A percentile compares a stretch with the other conserved stretches of the same genome.
These are phyloP conservation scores for Dothideomycetes sp. DNA, from an alignment of 2,329 filamentous ascomycete species.

Conservation along the genomic window DNA sequence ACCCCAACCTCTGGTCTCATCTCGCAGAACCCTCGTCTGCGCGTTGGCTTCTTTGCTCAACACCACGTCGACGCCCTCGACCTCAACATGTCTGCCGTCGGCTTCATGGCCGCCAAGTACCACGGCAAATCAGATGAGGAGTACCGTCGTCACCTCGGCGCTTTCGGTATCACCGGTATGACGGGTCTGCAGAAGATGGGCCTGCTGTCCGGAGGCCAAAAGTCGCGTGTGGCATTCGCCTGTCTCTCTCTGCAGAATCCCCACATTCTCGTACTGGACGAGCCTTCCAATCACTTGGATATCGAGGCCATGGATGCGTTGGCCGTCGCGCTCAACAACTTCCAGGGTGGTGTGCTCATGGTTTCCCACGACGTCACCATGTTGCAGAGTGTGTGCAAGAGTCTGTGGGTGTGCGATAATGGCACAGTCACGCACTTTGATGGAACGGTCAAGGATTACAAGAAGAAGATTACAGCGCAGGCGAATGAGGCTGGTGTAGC, in stretches of 20 bases:
- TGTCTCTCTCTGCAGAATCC: conserved; percentile 88
- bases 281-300: conserved; percentile 96
- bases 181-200: conserved; percentile 95
- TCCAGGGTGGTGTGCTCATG: conserved; percentile 94
- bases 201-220: conserved; percentile 89
- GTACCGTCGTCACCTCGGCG: conserved; percentile 88
- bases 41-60: conserved; percentile 94
- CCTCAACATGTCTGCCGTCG: conserved; percentile 76
- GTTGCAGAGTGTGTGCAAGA: conserved; percentile 90
- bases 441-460: conserved; percentile 91
- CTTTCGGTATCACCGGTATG: conserved; percentile 77
- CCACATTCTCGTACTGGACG: conserved; percentile 94
- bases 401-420: conserved; percentile 90
- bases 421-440: conserved; percentile 94
- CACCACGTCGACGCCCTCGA: conserved; percentile 97
- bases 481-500: conserved; percentile 83
- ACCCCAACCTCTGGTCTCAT: conserved; percentile 69
- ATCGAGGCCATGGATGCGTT: conserved; percentile 99
- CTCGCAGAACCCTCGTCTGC: conserved; percentile 74
- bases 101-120: conserved; percentile 90
- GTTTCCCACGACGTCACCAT: conserved; percentile 97
- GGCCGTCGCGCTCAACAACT: conserved; percentile 68
- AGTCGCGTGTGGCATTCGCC: conserved; percentile 97
- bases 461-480: conserved; percentile 87
- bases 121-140: conserved; percentile 91